Evolutionary conservation across 164 flowering plant genomes (phyloP).

Genomic region (Echeveria elegans): DNA sequence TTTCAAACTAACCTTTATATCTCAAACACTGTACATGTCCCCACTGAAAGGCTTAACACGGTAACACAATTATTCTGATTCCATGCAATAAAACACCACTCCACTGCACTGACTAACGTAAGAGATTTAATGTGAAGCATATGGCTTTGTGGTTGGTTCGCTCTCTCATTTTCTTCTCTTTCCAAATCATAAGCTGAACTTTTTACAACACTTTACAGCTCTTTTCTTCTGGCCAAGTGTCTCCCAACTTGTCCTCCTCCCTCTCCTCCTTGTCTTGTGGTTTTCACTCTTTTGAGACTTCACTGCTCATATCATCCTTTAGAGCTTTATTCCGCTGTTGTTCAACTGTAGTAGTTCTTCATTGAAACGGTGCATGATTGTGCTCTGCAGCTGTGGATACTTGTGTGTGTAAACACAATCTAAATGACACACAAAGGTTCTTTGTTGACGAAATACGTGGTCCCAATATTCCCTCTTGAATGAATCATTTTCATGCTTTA

Average conservation of each 20-base stretch:
- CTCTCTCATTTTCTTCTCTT: not conserved
- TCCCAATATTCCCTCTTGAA: not conserved
- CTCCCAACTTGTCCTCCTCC: not conserved
- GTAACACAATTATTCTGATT: too few relatives aligned
- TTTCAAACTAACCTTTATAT: not conserved
- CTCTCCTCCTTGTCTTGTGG: too few relatives aligned
- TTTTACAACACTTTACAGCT: not conserved
- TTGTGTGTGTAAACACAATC: not conserved
- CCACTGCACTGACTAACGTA: not conserved
- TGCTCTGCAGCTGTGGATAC: too few relatives aligned
- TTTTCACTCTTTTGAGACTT: not conserved
- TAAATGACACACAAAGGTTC: not conserved
- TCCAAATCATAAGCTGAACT: not conserved
- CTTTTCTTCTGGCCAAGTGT: too few relatives aligned
- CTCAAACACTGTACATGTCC: not conserved
- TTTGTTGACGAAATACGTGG: not conserved
- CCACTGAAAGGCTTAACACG: not conserved
- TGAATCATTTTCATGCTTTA: too few relatives aligned
- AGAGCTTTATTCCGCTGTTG: too few relatives aligned
- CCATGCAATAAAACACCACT: constrained; percentile 3
- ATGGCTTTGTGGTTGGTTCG: constrained; percentile 1
- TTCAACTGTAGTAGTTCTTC: too few relatives aligned
- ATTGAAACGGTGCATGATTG: too few relatives aligned
- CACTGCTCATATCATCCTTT: not conserved
- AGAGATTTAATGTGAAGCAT: constrained; percentile 1